Evolutionary conservation across 148 eudicot genomes (phyloP).

Genomic region (Diospyros kaki): DNA sequence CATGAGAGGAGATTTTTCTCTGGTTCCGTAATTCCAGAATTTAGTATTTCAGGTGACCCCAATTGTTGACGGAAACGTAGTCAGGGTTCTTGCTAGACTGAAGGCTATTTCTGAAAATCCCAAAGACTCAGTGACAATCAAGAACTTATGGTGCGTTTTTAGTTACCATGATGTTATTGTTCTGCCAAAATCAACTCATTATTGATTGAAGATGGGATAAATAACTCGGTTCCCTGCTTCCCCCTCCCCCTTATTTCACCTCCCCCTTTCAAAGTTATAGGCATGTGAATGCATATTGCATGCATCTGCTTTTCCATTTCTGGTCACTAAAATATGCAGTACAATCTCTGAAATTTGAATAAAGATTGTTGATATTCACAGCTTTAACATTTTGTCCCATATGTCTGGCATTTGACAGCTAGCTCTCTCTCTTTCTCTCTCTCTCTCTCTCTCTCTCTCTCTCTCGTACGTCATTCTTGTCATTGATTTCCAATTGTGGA

Average conservation of each 20-base stretch:
- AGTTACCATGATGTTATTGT: background rate
- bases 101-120: conserved; percentile 89
- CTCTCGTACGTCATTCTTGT: too few relatives aligned
- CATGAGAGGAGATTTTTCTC: background rate
- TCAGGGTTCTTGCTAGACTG: conserved; percentile 80
- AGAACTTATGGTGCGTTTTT: conserved; percentile 64
- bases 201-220: background rate
- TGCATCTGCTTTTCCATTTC: too few relatives aligned
- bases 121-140: conserved; percentile 56
- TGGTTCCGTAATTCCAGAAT: conserved; percentile 8
- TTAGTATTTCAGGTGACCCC: conserved; percentile 64
- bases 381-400: too few relatives aligned
- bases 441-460: too few relatives aligned
- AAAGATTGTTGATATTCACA: too few relatives aligned
- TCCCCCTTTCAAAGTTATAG: background rate
- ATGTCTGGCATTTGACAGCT: too few relatives aligned
- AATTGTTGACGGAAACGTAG: conserved; percentile 93
- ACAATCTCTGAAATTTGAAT: too few relatives aligned
- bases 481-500: too few relatives aligned
- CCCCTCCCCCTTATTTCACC: background rate
- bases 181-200: background rate
- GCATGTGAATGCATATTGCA: background rate
- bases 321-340: too few relatives aligned
- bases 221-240: background rate
- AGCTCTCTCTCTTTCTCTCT: too few relatives aligned